Conservation (phyloP, 31 red algal genomes). For the Odonthalia washingtoniensis region DNA sequence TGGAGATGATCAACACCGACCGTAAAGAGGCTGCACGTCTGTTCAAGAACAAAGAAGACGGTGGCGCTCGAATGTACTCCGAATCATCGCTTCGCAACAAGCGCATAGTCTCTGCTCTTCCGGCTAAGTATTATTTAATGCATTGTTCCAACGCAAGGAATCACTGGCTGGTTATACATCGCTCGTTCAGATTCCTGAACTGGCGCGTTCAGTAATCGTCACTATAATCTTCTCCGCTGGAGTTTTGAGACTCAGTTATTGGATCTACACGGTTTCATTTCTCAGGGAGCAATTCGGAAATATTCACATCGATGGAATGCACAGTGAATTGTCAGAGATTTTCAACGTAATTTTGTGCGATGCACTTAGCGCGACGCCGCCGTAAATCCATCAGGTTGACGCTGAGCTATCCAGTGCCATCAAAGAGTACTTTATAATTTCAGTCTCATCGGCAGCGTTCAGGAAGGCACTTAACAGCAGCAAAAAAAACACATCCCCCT, state of each 20-base stretch:
- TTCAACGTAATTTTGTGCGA: conserved; percentile 63
- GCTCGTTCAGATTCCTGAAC: conserved; percentile 66
- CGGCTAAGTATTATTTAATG: conserved; percentile 52
- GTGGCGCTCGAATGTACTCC: conserved; percentile 45
- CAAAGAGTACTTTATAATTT: conserved; percentile 67
- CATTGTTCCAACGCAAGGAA: conserved; percentile 60
- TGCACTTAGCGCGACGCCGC: conserved; percentile 40
- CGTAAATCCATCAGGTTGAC: conserved; percentile 42
- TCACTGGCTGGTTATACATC: conserved; percentile 71
- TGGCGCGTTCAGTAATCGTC: conserved; percentile 63
- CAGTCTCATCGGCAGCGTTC: too few relatives aligned
- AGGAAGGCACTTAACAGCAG: too few relatives aligned
- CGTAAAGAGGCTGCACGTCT: conserved; percentile 58
- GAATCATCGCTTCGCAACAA: conserved; percentile 63
- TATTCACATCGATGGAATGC: too few relatives aligned
- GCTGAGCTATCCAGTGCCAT: conserved; percentile 52
- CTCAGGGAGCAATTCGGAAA: too few relatives aligned
- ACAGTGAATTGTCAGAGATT: conserved; percentile 23
- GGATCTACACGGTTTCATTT: conserved; percentile 43
- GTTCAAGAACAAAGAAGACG: conserved; percentile 53
- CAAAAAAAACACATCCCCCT: too few relatives aligned
- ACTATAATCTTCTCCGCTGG: conserved; percentile 66
- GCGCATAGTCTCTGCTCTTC: conserved; percentile 60
- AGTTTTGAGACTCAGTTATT: conserved; percentile 58
- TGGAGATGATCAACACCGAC: too few relatives aligned